These are phyloP conservation scores for Arabis alpina DNA, from an alignment of 345 rosid genomes.

Conservation along the genomic window DNA sequence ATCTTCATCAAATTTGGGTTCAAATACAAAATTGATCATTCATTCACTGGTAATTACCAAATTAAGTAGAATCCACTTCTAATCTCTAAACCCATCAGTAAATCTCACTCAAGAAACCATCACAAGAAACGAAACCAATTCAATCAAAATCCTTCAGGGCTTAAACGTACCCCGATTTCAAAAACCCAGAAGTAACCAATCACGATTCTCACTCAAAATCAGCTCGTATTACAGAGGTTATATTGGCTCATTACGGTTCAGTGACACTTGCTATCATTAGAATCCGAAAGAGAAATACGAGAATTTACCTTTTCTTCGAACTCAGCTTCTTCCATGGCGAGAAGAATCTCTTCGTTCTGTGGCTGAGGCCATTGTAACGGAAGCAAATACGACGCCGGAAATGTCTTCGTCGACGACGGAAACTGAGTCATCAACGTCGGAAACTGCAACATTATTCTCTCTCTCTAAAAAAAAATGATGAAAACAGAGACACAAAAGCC, in stretches of 20 bases:
- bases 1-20: constrained; percentile 14
- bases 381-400: constrained; percentile 68
- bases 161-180: not conserved
- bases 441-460: constrained; percentile 71
- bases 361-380: constrained; percentile 80
- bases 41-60: not conserved
- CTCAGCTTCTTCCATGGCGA: constrained; percentile 87
- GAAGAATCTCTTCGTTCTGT: constrained; percentile 77
- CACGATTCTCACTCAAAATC: constrained; percentile 2
- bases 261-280: not conserved
- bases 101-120: no score
- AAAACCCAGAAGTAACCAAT: not conserved
- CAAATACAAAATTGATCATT: constrained; percentile 11
- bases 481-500: not conserved
- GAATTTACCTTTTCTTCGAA: constrained; percentile 84
- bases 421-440: constrained; percentile 81
- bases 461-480: not conserved
- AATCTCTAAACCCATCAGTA: not conserved
- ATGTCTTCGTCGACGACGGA: constrained; percentile 62
- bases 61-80: not conserved
- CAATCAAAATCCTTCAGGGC: not conserved
- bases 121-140: no score
- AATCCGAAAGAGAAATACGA: not conserved
- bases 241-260: no score
- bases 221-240: no score